Percentiles rank a stretch among this genome's conserved stretches.
These are phyloP conservation scores for Ramularia endophylla DNA, from an alignment of 2,329 filamentous ascomycete genomes.

Conservation along the genomic window DNA sequence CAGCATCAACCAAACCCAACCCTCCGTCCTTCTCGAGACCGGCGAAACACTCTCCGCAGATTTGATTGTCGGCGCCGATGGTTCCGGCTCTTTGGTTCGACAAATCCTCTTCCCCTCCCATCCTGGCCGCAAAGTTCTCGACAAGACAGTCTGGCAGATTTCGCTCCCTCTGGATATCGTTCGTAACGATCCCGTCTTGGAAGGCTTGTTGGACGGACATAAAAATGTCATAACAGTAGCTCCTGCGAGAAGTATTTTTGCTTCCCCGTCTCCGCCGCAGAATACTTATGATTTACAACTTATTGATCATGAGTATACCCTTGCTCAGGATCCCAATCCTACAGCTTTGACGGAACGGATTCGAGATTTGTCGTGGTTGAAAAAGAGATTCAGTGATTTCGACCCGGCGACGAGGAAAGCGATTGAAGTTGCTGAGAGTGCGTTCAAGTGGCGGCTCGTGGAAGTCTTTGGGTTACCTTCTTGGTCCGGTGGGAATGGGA, in stretches of 20 bases:
- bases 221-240: constrained; percentile 2
- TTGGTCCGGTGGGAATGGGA: constrained; percentile 6
- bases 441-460: constrained; percentile 8
- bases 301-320: constrained; percentile 6
- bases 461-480: constrained; percentile 1
- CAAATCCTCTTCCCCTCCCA: constrained; percentile 4
- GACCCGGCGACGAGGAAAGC: constrained; percentile 5
- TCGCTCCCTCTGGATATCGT: constrained; percentile 2
- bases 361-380: not conserved
- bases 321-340: not conserved
- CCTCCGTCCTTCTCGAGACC: constrained; percentile 2
- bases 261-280: constrained; percentile 4
- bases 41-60: constrained; percentile 3
- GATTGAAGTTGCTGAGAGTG: constrained; percentile 1
- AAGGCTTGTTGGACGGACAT: constrained; percentile 2
- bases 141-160: constrained; percentile 4
- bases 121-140: constrained; percentile 1
- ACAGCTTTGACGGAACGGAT: not conserved
- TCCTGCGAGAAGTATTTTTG: constrained; percentile 2
- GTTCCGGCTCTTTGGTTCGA: constrained; percentile 3
- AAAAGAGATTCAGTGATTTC: constrained; percentile 3
- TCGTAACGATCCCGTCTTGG: not conserved
- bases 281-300: constrained; percentile 3
- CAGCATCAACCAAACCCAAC: not conserved
- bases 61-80: constrained; percentile 8